Percentiles rank a stretch among this genome's conserved stretches.
Conservation (phyloP, 2,329 filamentous ascomycete species). For the Colletotrichum chlorophyti region DNA sequence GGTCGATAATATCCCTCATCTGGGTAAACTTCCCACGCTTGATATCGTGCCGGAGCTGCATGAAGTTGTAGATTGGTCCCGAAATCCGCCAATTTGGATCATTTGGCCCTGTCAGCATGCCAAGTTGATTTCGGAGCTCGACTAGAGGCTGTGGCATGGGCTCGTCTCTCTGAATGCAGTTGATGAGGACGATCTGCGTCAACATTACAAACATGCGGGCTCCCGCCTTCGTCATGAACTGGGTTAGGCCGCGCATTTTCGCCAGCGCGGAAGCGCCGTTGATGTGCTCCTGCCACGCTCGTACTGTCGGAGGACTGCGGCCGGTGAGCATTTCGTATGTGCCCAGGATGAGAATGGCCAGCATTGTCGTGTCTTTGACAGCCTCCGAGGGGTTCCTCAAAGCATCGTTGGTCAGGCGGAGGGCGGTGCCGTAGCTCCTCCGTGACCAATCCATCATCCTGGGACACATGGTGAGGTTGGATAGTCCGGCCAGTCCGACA, state of each 20-base stretch:
- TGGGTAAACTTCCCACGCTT: slow-evolving; percentile 44
- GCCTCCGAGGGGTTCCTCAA: slow-evolving; percentile 51
- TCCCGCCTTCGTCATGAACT: slow-evolving; percentile 53
- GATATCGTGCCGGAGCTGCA: slow-evolving; percentile 56
- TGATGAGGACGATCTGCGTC: slow-evolving; percentile 57
- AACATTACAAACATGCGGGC: slow-evolving; percentile 62
- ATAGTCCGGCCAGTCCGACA: slow-evolving; percentile 59
- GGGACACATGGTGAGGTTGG: slow-evolving; percentile 50
- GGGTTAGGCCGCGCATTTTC: slow-evolving; percentile 53
- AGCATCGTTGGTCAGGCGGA: slow-evolving; percentile 57
- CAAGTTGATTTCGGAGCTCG: slow-evolving; percentile 52
- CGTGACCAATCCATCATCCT: slow-evolving; percentile 54
- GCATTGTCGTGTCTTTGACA: slow-evolving; percentile 58
- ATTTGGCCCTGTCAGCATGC: slow-evolving; percentile 40
- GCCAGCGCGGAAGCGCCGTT: slow-evolving; percentile 59
- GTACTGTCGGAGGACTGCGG: slow-evolving; percentile 50
- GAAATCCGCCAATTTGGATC: slow-evolving; percentile 52
- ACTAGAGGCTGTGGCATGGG: slow-evolving; percentile 56
- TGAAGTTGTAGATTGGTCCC: slow-evolving; percentile 50
- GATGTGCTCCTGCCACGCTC: slow-evolving; percentile 60
- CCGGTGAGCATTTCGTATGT: slow-evolving; percentile 62
- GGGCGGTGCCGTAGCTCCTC: slow-evolving; percentile 57
- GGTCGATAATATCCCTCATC: slow-evolving; percentile 42
- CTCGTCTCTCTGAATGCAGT: slow-evolving; percentile 56
- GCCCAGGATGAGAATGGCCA: slow-evolving; percentile 58